Percentiles rank a stretch among this genome's conserved stretches.
Conservation (phyloP, 345 rosid species). For the Eucalyptus pauciflora region DNA sequence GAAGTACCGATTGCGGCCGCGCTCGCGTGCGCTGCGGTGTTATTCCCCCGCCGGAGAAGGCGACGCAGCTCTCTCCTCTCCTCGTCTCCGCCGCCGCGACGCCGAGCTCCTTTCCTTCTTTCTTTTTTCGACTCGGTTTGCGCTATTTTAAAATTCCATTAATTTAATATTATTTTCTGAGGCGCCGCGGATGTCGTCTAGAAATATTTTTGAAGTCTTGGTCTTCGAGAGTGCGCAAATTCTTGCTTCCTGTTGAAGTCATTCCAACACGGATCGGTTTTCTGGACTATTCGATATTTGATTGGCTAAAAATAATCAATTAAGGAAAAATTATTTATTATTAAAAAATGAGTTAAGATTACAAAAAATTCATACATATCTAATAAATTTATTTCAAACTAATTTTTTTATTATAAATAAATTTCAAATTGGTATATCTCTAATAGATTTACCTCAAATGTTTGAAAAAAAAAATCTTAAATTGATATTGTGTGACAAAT, state of each 20-base stretch:
- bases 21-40: neutral
- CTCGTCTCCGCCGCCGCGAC: neutral
- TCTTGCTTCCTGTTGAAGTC: neutral
- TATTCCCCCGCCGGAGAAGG: neutral
- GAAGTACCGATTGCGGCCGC: neutral
- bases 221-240: neutral
- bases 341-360: too few relatives aligned
- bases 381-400: too few relatives aligned
- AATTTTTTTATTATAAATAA: too few relatives aligned
- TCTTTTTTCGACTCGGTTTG: neutral
- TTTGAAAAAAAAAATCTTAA: too few relatives aligned
- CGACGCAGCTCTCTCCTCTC: neutral
- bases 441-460: too few relatives aligned
- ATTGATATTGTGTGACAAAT: too few relatives aligned
- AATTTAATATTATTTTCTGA: neutral
- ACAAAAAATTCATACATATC: too few relatives aligned
- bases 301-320: neutral
- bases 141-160: neutral
- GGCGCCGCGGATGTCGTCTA: neutral
- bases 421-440: too few relatives aligned
- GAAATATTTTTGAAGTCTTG: neutral
- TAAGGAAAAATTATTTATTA: too few relatives aligned
- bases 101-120: neutral
- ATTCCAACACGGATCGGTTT: neutral
- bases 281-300: accelerated